These are phyloP conservation scores for Biancaea sappan DNA, from an alignment of 306 rosid species.

Conservation along the genomic window DNA sequence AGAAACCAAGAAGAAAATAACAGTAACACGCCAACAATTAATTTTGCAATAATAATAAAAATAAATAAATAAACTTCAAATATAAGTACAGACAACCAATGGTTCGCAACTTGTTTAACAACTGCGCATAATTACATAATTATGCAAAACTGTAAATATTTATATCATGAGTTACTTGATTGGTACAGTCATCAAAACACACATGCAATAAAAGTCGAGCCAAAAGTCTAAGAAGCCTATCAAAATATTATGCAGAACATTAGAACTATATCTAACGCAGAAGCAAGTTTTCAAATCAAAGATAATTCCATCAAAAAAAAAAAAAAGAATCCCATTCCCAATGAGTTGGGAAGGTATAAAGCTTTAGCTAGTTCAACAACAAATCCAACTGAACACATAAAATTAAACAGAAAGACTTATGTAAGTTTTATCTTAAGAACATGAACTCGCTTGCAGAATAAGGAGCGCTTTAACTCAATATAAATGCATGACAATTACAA, in stretches of 20 bases:
- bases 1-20: background rate
- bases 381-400: background rate
- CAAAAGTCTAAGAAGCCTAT: background rate
- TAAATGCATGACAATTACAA: conserved; percentile 1
- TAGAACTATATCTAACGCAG: background rate
- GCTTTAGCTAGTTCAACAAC: background rate
- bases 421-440: background rate
- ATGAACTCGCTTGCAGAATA: background rate
- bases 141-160: background rate
- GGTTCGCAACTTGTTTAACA: background rate
- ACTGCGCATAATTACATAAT: background rate
- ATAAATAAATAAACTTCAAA: background rate
- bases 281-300: background rate
- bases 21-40: background rate
- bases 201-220: background rate
- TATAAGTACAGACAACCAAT: background rate
- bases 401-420: background rate
- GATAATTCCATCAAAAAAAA: background rate
- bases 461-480: conserved; percentile 11
- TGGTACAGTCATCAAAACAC: background rate
- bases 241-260: background rate
- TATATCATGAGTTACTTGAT: background rate
- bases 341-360: background rate
- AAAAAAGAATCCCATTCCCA: background rate
- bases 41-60: background rate